Base-by-base conservation (phyloP, 2,329 filamentous ascomycete species). In the Scytalidium lignicola region DNA sequence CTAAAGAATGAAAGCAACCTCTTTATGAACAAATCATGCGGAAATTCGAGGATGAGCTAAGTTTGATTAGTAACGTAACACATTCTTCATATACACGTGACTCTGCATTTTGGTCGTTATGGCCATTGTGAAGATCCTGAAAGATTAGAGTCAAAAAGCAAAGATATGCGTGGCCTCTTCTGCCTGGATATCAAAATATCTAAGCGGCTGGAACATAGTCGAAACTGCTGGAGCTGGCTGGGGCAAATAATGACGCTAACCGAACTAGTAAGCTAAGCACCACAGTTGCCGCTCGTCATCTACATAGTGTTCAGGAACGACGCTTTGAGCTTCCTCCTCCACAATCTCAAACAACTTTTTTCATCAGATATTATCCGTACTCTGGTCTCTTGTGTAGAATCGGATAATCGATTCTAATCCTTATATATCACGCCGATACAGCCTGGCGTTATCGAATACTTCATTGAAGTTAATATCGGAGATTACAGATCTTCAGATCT, bases 171-270 rank as follows among this genome's bases (percentile, higher is more conserved):
- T 47, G 39, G 45, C 21, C 45, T 26, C 8, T 47, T 47, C 45
- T 47, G 45, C 45, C 45, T 47, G 45, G 39, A 29, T 37, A 19
- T 32, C 23, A 18, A 23, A 17, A 47, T 47, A 47, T 41, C 45
- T 47, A 47, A 47, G 45, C 45, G 32, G 40, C 23, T 41, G 21
- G 32, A 47, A 41, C 32, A 22, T 26, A 22, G 32, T 47, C 21
- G 32, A 47, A 47, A 21, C 21, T 41, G 32, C 15, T 37, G 32
- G 32, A 37, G 32, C 32, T 13, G 32, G 32, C 32, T 37, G 32
- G 32, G 32, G 32, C 32, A 37, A 37, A 37, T 5, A 37, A 9
- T 37, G 10, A 17, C 32, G 32, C 32, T 37, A 37, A 37, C 32
- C 32, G 32, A 37, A 37, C 32, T 37, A 37, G 32, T 37, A 37